Evolutionary conservation across 192 early-diverging fungal species (phyloP).

Genomic region (Coemansia erecta): DNA sequence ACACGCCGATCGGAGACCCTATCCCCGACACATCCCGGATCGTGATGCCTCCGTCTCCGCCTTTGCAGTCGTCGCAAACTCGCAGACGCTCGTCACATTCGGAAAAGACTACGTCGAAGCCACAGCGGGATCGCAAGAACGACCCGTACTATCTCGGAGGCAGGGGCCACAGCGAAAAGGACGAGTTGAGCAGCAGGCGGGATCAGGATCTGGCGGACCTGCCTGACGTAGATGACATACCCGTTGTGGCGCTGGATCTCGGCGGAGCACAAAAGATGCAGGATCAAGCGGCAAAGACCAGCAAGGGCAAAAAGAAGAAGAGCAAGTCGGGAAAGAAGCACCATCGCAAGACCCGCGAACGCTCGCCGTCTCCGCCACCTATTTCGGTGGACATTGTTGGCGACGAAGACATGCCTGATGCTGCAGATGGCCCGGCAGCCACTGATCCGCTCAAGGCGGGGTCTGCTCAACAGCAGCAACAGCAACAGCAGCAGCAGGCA

Average conservation of each 20-base stretch:
- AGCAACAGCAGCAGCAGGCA: background rate
- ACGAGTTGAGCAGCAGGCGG: slow-evolving; percentile 27
- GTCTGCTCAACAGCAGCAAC: background rate
- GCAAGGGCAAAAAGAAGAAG: slow-evolving; percentile 24
- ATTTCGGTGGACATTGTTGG: slow-evolving; percentile 41
- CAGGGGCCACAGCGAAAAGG: background rate
- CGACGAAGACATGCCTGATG: slow-evolving; percentile 45
- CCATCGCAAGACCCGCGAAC: slow-evolving; percentile 13
- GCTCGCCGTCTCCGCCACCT: slow-evolving; percentile 31
- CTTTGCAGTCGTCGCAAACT: background rate
- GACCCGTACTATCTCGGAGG: slow-evolving; percentile 54
- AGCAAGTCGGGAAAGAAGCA: slow-evolving; percentile 13
- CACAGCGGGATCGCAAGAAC: slow-evolving; percentile 41
- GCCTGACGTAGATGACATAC: slow-evolving; percentile 77
- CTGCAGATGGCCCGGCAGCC: background rate
- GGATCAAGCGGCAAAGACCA: slow-evolving; percentile 2
- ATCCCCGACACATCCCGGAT: slow-evolving; percentile 61
- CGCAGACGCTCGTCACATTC: slow-evolving; percentile 5
- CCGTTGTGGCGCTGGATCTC: slow-evolving; percentile 71
- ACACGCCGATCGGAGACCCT: slow-evolving; percentile 74
- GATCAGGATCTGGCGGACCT: slow-evolving; percentile 48
- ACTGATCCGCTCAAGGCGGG: background rate
- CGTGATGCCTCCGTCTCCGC: slow-evolving; percentile 47
- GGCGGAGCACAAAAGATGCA: slow-evolving; percentile 27
- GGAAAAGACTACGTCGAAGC: too few relatives aligned